These are phyloP conservation scores for Litsea cubeba DNA, from an alignment of 164 flowering plant species.

Conservation along the genomic window DNA sequence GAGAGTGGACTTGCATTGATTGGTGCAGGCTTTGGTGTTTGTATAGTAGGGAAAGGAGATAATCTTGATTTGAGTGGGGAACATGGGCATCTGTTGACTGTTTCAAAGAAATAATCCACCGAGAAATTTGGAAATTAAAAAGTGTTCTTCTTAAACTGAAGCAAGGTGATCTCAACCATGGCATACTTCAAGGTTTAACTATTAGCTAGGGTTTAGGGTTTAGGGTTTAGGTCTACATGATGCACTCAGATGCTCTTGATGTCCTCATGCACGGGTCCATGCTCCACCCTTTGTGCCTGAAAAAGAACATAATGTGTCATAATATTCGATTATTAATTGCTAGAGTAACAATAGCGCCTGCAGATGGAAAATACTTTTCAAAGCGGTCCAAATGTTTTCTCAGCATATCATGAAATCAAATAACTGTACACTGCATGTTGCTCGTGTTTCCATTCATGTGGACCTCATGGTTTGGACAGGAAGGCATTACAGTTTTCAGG, in stretches of 20 bases:
- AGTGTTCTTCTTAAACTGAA: not conserved
- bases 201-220: too few relatives aligned
- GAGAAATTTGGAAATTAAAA: not conserved
- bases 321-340: not conserved
- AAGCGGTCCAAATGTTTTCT: too few relatives aligned
- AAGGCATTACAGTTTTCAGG: too few relatives aligned
- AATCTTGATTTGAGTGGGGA: conserved; percentile 1
- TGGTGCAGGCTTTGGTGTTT: conserved; percentile 9
- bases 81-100: conserved; percentile 7
- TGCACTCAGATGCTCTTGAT: not conserved
- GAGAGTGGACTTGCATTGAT: conserved; percentile 19
- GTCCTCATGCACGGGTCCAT: not conserved
- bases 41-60: conserved; percentile 12
- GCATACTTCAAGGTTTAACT: not conserved
- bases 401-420: too few relatives aligned
- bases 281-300: not conserved
- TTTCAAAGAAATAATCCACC: conserved; percentile 1
- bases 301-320: not conserved
- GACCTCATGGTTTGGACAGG: too few relatives aligned
- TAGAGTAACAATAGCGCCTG: not conserved
- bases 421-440: too few relatives aligned
- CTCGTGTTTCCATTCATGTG: too few relatives aligned
- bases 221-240: not conserved
- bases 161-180: conserved; percentile 8
- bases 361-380: too few relatives aligned